Conservation (phyloP, 2,329 filamentous ascomycete genomes). For the Magnaporthiopsis poae region DNA sequence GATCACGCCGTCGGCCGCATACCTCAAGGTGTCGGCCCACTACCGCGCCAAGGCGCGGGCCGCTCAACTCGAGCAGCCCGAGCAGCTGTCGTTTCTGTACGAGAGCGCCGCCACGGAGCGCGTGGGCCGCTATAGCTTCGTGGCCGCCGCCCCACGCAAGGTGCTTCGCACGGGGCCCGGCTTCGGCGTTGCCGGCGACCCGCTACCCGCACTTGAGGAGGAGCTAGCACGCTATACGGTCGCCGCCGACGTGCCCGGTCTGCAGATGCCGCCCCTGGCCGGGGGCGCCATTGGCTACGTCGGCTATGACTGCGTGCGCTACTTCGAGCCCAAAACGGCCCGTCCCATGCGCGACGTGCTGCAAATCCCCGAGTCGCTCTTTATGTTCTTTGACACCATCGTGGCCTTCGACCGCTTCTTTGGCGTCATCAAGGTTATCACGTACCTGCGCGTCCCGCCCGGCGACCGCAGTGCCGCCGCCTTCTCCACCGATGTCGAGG, state of each 20-base stretch:
- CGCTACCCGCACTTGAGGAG: conserved; percentile 68
- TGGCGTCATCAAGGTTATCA: conserved; percentile 85
- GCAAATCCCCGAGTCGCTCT: conserved; percentile 81
- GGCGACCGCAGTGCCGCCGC: conserved; percentile 22
- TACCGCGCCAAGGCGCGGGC: conserved; percentile 43
- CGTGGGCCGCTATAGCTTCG: conserved; percentile 89
- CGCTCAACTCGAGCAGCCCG: conserved; percentile 11
- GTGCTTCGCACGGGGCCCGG: conserved; percentile 79
- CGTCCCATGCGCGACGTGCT: conserved; percentile 80
- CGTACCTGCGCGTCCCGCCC: conserved; percentile 62
- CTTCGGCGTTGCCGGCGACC: conserved; percentile 75
- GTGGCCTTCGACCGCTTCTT: conserved; percentile 92
- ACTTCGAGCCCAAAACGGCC: conserved; percentile 95
- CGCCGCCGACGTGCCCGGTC: conserved; percentile 63
- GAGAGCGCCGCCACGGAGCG: conserved; percentile 87
- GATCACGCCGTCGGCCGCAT: conserved; percentile 87
- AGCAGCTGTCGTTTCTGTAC: conserved; percentile 66
- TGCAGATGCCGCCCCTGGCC: conserved; percentile 75
- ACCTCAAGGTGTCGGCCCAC: conserved; percentile 77
- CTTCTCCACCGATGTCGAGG: conserved; percentile 37
- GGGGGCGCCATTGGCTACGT: conserved; percentile 94
- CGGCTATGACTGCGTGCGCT: conserved; percentile 82
- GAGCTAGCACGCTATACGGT: conserved; percentile 73
- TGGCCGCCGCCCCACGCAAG: conserved; percentile 63
- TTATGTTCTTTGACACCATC: conserved; percentile 94